Percentiles rank a stretch among this genome's conserved stretches.
Evolutionary conservation across 2,329 filamentous ascomycete genomes (phyloP).

Genomic region (Aaosphaeria pasadenensis): DNA sequence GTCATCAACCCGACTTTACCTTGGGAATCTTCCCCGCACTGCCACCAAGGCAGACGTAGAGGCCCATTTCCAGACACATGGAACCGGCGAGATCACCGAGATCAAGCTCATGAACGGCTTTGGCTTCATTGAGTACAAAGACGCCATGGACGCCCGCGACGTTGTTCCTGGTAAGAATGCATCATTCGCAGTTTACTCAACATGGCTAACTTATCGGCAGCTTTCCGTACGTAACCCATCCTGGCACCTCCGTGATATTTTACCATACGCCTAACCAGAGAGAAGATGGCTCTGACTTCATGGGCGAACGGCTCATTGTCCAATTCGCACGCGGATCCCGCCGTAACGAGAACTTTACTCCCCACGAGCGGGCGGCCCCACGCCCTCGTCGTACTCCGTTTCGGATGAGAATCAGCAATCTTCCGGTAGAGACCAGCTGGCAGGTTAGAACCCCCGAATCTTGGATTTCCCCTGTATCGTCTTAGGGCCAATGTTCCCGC

Average conservation of each 20-base stretch:
- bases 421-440: conserved; percentile 98
- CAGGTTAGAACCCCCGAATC: conserved; percentile 81
- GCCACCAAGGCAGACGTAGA: conserved; percentile 97
- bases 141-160: conserved; percentile 95
- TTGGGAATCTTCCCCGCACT: conserved; percentile 95
- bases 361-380: conserved; percentile 64
- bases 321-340: conserved; percentile 93
- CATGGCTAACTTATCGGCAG: conserved; percentile 36
- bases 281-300: conserved; percentile 93
- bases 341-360: conserved; percentile 62
- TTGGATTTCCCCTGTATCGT: conserved; percentile 43
- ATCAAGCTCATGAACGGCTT: conserved; percentile 99
- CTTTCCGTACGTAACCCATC: conserved; percentile 52
- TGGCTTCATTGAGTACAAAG: conserved; percentile 99
- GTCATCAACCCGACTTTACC: conserved; percentile 90
- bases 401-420: conserved; percentile 96
- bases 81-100: conserved; percentile 95
- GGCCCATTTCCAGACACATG: conserved; percentile 91
- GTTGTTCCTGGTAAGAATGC: conserved; percentile 84
- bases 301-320: conserved; percentile 95
- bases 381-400: conserved; percentile 91
- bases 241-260: not conserved
- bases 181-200: conserved; percentile 1
- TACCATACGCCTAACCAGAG: conserved; percentile 13
- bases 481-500: conserved; percentile 35